These are phyloP conservation scores for Phytophthora vignae DNA, from an alignment of 352 stramenopile species.

Conservation along the genomic window DNA sequence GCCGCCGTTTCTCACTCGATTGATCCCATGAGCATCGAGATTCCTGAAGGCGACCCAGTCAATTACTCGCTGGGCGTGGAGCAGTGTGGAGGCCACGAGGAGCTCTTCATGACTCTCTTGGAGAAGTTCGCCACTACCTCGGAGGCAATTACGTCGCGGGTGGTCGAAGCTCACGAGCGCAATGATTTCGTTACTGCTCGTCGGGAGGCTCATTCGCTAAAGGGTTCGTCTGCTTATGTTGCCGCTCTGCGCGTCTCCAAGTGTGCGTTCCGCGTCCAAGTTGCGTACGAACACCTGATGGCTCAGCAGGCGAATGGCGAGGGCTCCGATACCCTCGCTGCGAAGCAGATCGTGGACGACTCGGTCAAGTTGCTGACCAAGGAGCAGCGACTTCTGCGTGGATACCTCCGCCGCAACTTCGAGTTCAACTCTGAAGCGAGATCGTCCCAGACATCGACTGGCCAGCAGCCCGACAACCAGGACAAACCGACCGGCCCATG, in stretches of 20 bases:
- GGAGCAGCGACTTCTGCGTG: constrained; percentile 65
- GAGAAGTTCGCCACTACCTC: constrained; percentile 69
- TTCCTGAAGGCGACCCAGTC: constrained; percentile 78
- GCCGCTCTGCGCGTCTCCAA: constrained; percentile 78
- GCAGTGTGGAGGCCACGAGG: constrained; percentile 74
- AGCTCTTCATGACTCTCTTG: constrained; percentile 78
- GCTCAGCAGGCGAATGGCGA: constrained; percentile 35
- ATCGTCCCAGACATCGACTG: neutral
- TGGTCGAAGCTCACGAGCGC: constrained; percentile 52
- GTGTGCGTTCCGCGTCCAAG: constrained; percentile 75
- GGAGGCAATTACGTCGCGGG: constrained; percentile 51
- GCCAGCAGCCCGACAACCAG: constrained; percentile 16
- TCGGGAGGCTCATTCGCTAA: constrained; percentile 79
- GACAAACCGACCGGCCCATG: constrained; percentile 29
- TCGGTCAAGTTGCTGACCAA: constrained; percentile 55
- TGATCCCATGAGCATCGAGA: constrained; percentile 52
- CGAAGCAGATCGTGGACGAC: constrained; percentile 48
- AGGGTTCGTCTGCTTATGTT: constrained; percentile 80
- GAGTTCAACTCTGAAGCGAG: constrained; percentile 46
- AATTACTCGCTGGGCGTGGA: constrained; percentile 78
- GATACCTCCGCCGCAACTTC: constrained; percentile 84
- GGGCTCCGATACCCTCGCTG: constrained; percentile 29
- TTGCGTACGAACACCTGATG: constrained; percentile 64
- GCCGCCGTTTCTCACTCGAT: constrained; percentile 18
- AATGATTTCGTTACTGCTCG: constrained; percentile 58